A percentile compares a stretch with the other conserved stretches of the same genome.
These are phyloP conservation scores for Phytophthora sansomeana DNA, from an alignment of 352 stramenopile genomes.

Conservation along the genomic window DNA sequence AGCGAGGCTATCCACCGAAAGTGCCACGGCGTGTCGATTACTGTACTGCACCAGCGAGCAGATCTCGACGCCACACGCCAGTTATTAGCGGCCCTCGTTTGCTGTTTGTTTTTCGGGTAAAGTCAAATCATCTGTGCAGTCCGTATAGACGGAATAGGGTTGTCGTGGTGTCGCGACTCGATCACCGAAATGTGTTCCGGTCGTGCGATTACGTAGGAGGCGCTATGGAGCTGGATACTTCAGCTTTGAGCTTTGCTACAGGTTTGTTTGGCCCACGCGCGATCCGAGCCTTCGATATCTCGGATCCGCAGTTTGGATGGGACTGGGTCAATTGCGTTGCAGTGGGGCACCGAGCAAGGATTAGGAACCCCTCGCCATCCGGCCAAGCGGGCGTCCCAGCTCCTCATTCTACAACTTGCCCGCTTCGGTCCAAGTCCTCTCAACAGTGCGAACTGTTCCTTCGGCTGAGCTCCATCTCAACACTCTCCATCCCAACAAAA, in stretches of 20 bases:
- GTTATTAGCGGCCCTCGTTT: no score
- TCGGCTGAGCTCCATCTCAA: slow-evolving; percentile 16
- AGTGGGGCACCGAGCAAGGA: slow-evolving; percentile 7
- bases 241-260: slow-evolving; percentile 3
- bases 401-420: slow-evolving; percentile 42
- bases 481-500: slow-evolving; percentile 16
- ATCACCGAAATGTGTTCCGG: slow-evolving; percentile 40
- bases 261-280: slow-evolving; percentile 11
- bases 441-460: slow-evolving; percentile 30
- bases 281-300: slow-evolving; percentile 28
- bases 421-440: slow-evolving; percentile 33
- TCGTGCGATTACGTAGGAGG: neutral
- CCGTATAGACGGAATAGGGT: slow-evolving; percentile 17
- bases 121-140: no score
- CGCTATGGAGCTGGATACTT: slow-evolving; percentile 29
- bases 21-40: slow-evolving; percentile 8
- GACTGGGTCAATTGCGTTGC: slow-evolving; percentile 20
- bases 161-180: slow-evolving; percentile 20
- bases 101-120: no score
- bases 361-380: neutral
- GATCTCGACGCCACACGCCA: slow-evolving; percentile 12
- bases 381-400: slow-evolving; percentile 1
- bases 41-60: neutral
- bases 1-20: slow-evolving; percentile 41
- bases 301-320: slow-evolving; percentile 29